phyloP scores from a whole-genome alignment of 2,329 filamentous ascomycete genomes.

The Phyllosticta paracitricarpa region DNA sequence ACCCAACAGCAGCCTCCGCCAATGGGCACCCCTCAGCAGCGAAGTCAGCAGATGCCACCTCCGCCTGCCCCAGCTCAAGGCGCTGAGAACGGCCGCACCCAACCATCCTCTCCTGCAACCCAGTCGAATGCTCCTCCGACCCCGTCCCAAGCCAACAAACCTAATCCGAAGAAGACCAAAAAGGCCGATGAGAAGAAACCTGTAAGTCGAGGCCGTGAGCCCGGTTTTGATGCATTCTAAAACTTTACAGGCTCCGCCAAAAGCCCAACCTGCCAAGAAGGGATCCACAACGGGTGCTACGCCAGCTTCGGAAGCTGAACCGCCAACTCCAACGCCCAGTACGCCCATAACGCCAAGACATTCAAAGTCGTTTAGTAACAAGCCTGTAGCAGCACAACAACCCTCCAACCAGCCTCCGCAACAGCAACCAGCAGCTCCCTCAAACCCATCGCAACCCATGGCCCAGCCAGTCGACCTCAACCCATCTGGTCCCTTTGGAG shows the following conservation, averaged over 20 bases:
- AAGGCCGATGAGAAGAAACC: conserved; percentile 55
- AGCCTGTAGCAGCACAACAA: conserved; percentile 25
- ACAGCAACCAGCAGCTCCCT: conserved; percentile 21
- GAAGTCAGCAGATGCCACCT: conserved; percentile 47
- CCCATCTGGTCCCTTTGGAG: conserved; percentile 29
- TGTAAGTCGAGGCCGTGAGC: not conserved
- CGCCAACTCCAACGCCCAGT: conserved; percentile 38
- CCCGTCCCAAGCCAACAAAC: conserved; percentile 62
- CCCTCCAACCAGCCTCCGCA: conserved; percentile 21
- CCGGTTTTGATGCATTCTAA: not conserved
- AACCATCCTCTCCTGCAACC: conserved; percentile 39
- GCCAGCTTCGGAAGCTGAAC: conserved; percentile 33
- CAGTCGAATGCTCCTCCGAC: conserved; percentile 51
- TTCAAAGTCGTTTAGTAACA: conserved; percentile 27
- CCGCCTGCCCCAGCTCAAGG: conserved; percentile 36
- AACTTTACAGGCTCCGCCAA: not conserved
- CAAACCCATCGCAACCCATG: conserved; percentile 9
- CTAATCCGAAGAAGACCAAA: conserved; percentile 64
- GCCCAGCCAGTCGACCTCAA: conserved; percentile 23
- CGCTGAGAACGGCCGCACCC: conserved; percentile 30
- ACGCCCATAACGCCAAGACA: conserved; percentile 40
- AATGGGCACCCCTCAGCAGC: conserved; percentile 64
- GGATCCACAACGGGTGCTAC: conserved; percentile 31
- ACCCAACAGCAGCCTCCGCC: conserved; percentile 43
- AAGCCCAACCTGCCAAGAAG: conserved; percentile 32